Percentiles rank a stretch among this genome's conserved stretches.
These are phyloP conservation scores for Terfezia boudieri DNA, from an alignment of 495 filamentous ascomycete genomes.

Conservation along the genomic window DNA sequence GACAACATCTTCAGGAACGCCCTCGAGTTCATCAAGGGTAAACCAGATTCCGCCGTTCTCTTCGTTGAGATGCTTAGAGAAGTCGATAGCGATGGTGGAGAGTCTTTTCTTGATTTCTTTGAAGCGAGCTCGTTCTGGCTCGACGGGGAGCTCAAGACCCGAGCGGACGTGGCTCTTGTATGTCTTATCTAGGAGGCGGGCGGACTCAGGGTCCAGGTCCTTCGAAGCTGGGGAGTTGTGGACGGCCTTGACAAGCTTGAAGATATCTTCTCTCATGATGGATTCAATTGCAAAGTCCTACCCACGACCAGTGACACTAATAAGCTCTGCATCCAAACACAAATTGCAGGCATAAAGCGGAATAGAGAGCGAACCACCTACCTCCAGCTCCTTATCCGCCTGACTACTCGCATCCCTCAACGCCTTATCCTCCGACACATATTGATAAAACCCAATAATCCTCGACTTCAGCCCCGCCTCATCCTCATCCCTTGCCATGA, in stretches of 20 bases:
- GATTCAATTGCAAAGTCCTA: conserved; percentile 35
- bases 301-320: background rate
- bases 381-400: conserved; percentile 36
- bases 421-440: conserved; percentile 44
- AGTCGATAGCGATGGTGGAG: conserved; percentile 32
- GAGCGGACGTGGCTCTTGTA: conserved; percentile 35
- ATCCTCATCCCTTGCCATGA: conserved; percentile 48
- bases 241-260: conserved; percentile 32
- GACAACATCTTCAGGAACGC: conserved; percentile 34
- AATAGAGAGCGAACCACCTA: conserved; percentile 2
- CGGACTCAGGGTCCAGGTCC: conserved; percentile 26
- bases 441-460: conserved; percentile 46
- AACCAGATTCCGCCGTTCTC: conserved; percentile 40
- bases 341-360: background rate
- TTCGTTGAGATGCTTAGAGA: conserved; percentile 39
- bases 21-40: conserved; percentile 33
- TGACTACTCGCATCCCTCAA: conserved; percentile 42
- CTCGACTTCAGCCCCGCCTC: conserved; percentile 29
- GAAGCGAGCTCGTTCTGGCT: conserved; percentile 31
- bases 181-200: conserved; percentile 33
- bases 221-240: conserved; percentile 25
- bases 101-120: conserved; percentile 42
- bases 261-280: conserved; percentile 39
- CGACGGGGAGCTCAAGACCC: conserved; percentile 31
- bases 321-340: background rate